Evolutionary conservation across 2,329 filamentous ascomycete genomes (phyloP).

Genomic region (Xylariaceae sp.): DNA sequence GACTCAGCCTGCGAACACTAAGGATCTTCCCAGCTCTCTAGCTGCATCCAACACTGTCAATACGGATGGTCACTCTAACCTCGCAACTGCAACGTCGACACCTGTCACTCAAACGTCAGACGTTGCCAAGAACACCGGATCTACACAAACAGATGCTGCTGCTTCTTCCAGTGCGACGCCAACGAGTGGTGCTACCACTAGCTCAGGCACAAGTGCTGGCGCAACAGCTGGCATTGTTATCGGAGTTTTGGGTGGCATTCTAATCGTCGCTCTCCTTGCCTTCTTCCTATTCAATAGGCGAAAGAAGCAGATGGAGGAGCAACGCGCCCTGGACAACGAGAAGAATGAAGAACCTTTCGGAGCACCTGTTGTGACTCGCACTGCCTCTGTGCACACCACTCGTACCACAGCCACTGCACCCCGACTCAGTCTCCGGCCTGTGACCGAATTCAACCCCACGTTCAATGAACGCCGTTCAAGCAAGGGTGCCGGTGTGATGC

Average conservation of each 20-base stretch:
- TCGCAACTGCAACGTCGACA: slow-evolving; percentile 9
- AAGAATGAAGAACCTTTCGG: slow-evolving; percentile 49
- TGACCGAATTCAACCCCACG: slow-evolving; percentile 77
- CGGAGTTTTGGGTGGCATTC: slow-evolving; percentile 69
- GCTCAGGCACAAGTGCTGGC: slow-evolving; percentile 29
- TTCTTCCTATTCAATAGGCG: slow-evolving; percentile 68
- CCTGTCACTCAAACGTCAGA: slow-evolving; percentile 20
- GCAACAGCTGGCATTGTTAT: slow-evolving; percentile 80
- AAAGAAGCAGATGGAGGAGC: slow-evolving; percentile 61
- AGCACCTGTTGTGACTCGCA: slow-evolving; percentile 26
- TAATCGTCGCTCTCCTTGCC: slow-evolving; percentile 61
- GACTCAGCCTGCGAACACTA: slow-evolving; percentile 4
- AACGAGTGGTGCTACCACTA: slow-evolving; percentile 17
- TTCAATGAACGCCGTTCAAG: slow-evolving; percentile 52
- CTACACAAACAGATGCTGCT: slow-evolving; percentile 15
- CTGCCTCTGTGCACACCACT: slow-evolving; percentile 34
- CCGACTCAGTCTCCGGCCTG: slow-evolving; percentile 78
- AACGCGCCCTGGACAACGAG: slow-evolving; percentile 57
- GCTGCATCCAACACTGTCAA: slow-evolving; percentile 11
- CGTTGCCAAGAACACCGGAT: slow-evolving; percentile 11
- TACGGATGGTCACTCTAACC: slow-evolving; percentile 8
- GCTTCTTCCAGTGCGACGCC: slow-evolving; percentile 21
- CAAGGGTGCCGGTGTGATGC: slow-evolving; percentile 42
- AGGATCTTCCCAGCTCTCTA: slow-evolving; percentile 14
- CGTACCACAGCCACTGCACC: slow-evolving; percentile 58